phyloP scores from a whole-genome alignment of 345 rosid species.

The Geranium rotundifolium region DNA sequence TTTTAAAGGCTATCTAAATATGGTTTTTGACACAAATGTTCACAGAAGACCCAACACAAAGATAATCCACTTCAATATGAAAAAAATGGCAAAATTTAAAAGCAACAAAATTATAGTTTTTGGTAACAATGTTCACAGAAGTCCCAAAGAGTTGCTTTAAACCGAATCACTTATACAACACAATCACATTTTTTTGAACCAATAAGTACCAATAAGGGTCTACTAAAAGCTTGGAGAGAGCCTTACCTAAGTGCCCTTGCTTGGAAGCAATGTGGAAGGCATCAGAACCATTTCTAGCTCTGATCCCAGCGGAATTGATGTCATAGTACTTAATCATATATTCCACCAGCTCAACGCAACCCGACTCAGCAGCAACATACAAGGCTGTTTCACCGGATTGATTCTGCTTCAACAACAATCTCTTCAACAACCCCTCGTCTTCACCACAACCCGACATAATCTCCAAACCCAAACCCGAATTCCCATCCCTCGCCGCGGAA shows the following conservation, averaged over 20 bases:
- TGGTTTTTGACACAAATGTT: no score
- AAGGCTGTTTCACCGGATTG: constrained; percentile 77
- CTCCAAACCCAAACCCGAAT: constrained; percentile 35
- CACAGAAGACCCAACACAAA: no score
- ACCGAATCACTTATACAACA: background rate
- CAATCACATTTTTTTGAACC: background rate
- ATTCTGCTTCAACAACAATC: constrained; percentile 50
- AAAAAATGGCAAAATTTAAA: no score
- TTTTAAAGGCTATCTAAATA: no score
- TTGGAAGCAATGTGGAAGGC: constrained; percentile 87
- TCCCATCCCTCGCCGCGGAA: constrained; percentile 52
- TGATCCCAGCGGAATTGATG: constrained; percentile 40
- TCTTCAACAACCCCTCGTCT: constrained; percentile 31
- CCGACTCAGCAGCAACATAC: constrained; percentile 74
- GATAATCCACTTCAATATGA: no score
- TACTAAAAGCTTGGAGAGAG: background rate
- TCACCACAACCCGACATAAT: constrained; percentile 31
- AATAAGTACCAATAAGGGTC: background rate
- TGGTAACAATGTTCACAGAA: background rate
- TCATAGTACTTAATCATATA: constrained; percentile 52
- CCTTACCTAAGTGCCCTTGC: constrained; percentile 65
- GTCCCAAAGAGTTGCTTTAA: no score
- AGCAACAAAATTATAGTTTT: background rate
- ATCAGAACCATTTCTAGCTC: constrained; percentile 74
- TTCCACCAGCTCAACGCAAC: constrained; percentile 49